These are phyloP conservation scores for Tolypocladium ophioglossoides DNA, from an alignment of 2,329 filamentous ascomycete species.

Conservation along the genomic window DNA sequence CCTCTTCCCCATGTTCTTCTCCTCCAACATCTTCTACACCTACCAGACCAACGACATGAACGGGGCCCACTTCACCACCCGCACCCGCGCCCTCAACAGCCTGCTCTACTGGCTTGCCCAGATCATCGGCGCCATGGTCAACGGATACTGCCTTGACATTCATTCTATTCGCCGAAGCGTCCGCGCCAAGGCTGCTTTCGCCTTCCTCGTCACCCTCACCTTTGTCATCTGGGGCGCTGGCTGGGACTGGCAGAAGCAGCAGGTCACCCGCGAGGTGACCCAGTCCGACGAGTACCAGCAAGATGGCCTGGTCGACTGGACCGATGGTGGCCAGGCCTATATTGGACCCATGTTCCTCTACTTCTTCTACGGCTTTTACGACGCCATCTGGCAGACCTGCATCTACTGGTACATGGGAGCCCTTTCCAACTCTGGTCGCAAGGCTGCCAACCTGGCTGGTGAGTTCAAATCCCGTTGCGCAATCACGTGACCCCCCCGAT, in stretches of 20 bases:
- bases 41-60: slow-evolving; percentile 51
- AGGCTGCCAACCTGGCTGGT: slow-evolving; percentile 61
- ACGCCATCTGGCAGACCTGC: slow-evolving; percentile 81
- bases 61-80: slow-evolving; percentile 41
- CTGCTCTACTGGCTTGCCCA: slow-evolving; percentile 46
- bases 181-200: slow-evolving; percentile 53
- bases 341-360: slow-evolving; percentile 78
- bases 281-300: slow-evolving; percentile 7
- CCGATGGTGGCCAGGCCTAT: slow-evolving; percentile 33
- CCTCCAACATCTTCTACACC: slow-evolving; percentile 44
- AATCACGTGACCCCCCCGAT: background rate
- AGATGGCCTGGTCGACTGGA: slow-evolving; percentile 48
- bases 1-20: slow-evolving; percentile 45
- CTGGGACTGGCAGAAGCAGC: slow-evolving; percentile 60
- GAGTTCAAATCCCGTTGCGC: background rate
- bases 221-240: slow-evolving; percentile 77
- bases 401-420: slow-evolving; percentile 96
- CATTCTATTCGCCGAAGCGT: slow-evolving; percentile 72
- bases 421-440: slow-evolving; percentile 84
- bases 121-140: slow-evolving; percentile 41
- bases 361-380: slow-evolving; percentile 84
- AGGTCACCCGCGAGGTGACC: slow-evolving; percentile 26
- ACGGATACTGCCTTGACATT: slow-evolving; percentile 43
- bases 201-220: slow-evolving; percentile 55
- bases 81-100: slow-evolving; percentile 43